Evolutionary conservation across 768 basidiomycete genomes (phyloP), one percentile per base, ranked within the genome.

Genomic region (Agaricus blazei): DNA sequence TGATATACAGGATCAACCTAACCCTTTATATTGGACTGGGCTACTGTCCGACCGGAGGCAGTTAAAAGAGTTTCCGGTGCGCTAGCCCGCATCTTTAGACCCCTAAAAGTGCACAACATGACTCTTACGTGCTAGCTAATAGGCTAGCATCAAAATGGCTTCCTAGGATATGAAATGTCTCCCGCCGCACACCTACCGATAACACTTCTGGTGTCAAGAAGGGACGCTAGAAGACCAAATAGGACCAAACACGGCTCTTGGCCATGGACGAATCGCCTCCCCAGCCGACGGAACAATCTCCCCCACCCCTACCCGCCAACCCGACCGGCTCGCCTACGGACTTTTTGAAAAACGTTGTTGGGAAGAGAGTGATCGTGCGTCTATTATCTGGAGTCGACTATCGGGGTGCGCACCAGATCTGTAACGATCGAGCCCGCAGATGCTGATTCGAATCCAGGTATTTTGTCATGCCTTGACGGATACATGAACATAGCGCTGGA

Each of bases 401-500:
- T 70, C 81, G 85, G 63, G 95, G 95, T 93, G 55, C 41, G 37
- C 52, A 9, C 27, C 11, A 48, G 46, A 47, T 19, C 29, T n/a
- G 12, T 38, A 34, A 5, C 29, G 42, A 19, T 9, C 36, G 29
- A n/a, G 46, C 11, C 12, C n/a, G 38, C 40, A 48, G n/a, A 55
- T 29, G 46, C 24, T 27, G 36, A 29, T 9, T 8, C 40, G n/a
- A n/a, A n/a, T 23, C 37, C 57, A 98, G 96, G 96, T 19, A 79
- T 94, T 3, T 73, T 99, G 12, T 95, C 93, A 3, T 98, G 97
- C 65, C 79, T 98, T 24, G 97, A 98, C 70, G 95, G 95, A 0
- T 98, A 97, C 70, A 98, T 99, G 97, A 98, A 98, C 72, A 96
- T 98, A 48, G 97, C 93, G 12, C 73, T 98, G 36, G 97, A 99